Evolutionary conservation across 768 basidiomycete genomes (phyloP).

Genomic region (Termitomyces sp.): DNA sequence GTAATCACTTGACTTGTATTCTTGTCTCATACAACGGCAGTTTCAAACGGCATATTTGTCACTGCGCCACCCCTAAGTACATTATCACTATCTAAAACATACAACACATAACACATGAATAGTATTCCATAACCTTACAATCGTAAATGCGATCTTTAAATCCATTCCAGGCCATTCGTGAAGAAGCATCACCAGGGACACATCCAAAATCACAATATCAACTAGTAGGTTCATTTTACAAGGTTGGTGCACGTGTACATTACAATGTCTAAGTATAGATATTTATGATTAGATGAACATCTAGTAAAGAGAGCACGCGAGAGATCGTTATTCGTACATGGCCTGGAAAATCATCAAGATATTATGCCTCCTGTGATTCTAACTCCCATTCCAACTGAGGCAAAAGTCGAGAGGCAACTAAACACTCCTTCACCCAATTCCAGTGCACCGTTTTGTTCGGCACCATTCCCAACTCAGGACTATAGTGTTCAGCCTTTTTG

Average conservation of each 20-base stretch:
- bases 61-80: neutral
- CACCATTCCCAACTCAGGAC: slow-evolving; percentile 21
- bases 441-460: slow-evolving; percentile 43
- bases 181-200: neutral
- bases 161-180: too few relatives aligned
- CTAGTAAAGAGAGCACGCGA: neutral
- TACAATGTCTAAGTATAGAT: neutral
- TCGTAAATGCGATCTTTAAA: neutral
- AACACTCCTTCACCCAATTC: slow-evolving; percentile 75
- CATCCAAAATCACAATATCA: neutral
- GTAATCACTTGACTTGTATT: slow-evolving; percentile 7
- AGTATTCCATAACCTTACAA: neutral
- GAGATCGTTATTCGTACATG: neutral
- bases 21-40: neutral
- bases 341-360: neutral
- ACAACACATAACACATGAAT: neutral
- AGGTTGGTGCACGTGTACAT: neutral
- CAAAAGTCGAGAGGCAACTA: slow-evolving; percentile 58
- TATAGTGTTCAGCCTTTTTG: slow-evolving; percentile 40
- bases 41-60: neutral
- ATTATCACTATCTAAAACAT: neutral
- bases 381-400: slow-evolving; percentile 30
- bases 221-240: neutral
- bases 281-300: neutral
- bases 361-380: slow-evolving; percentile 19